phyloP scores from a whole-genome alignment of 208 protist species.

The Histomonas meleagridis region DNA sequence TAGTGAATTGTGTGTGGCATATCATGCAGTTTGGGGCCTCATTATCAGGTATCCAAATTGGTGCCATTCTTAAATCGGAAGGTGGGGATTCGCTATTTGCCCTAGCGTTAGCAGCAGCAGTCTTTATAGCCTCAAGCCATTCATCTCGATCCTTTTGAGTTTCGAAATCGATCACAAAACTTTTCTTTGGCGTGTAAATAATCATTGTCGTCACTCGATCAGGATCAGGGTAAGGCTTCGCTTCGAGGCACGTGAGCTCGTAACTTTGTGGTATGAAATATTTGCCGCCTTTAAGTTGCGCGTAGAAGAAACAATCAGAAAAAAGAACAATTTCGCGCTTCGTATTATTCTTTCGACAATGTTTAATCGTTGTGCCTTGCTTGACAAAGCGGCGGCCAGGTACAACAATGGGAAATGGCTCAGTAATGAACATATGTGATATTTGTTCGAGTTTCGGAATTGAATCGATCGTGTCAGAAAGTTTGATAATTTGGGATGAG shows the following conservation, averaged over 20 bases:
- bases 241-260: background rate
- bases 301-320: background rate
- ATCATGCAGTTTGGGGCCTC: background rate
- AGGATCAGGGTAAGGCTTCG: background rate
- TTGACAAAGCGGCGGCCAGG: background rate
- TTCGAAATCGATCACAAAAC: background rate
- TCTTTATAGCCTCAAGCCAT: background rate
- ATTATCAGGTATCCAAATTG: background rate
- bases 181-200: background rate
- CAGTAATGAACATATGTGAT: background rate
- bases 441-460: background rate
- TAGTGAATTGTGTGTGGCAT: background rate
- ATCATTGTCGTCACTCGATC: background rate
- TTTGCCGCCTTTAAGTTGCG: background rate
- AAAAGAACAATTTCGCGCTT: background rate
- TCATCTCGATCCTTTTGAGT: background rate
- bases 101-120: background rate
- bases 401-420: conserved; percentile 25
- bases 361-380: background rate
- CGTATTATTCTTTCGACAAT: background rate
- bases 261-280: background rate
- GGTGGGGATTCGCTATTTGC: too few relatives aligned
- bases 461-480: background rate
- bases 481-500: background rate
- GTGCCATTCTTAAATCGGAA: background rate